A percentile compares a stretch with the other conserved stretches of the same genome.
Conservation (phyloP, 257 asterid genomes). For the Perilla frutescens region DNA sequence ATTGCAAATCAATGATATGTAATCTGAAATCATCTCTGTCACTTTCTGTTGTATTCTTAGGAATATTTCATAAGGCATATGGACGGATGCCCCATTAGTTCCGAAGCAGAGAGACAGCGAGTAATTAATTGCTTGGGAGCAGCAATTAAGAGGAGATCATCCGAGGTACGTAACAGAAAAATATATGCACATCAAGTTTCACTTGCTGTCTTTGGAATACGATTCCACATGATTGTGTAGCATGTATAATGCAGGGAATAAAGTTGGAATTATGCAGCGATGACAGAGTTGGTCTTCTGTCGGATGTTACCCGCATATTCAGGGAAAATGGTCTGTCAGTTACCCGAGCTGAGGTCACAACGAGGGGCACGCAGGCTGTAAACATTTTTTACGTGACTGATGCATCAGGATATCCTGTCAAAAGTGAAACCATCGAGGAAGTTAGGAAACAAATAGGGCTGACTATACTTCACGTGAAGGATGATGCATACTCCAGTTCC, state of each 20-base stretch:
- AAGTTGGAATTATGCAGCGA: conserved; percentile 61
- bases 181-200: not conserved
- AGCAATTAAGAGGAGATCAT: conserved; percentile 68
- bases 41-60: conserved; percentile 35
- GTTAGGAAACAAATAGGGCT: conserved; percentile 60
- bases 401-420: conserved; percentile 58
- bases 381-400: conserved; percentile 64
- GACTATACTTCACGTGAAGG: conserved; percentile 59
- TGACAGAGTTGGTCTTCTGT: conserved; percentile 66
- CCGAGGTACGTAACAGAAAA: conserved; percentile 48
- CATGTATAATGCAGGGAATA: conserved; percentile 52
- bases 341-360: conserved; percentile 66
- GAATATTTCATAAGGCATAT: conserved; percentile 72
- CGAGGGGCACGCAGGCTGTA: conserved; percentile 60
- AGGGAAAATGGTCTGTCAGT: conserved; percentile 71
- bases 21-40: conserved; percentile 3
- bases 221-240: not conserved
- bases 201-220: not conserved
- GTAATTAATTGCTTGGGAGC: conserved; percentile 74
- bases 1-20: not conserved
- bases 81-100: conserved; percentile 66
- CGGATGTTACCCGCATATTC: conserved; percentile 68
- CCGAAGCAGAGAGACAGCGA: conserved; percentile 67
- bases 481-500: conserved; percentile 38
- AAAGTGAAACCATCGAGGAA: conserved; percentile 57